Percentiles rank a stretch among this genome's conserved stretches.
phyloP scores from a whole-genome alignment of 73 alveolate genomes.

The Paramecium sexaurelia region DNA sequence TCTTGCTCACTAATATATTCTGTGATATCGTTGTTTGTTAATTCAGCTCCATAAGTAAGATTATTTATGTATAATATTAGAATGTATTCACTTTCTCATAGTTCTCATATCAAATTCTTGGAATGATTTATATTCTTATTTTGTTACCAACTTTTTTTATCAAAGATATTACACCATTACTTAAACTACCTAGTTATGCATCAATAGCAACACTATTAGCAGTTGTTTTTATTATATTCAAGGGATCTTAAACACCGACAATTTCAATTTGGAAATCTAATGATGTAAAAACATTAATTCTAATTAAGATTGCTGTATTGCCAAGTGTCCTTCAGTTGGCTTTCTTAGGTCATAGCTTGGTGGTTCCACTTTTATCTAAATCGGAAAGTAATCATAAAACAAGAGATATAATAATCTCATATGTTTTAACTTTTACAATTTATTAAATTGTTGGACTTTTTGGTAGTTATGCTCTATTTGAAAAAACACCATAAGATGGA shows the following conservation, averaged over 20 bases:
- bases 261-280: neutral
- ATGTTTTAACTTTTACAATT: neutral
- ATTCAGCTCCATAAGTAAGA: constrained; percentile 16
- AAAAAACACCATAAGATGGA: neutral
- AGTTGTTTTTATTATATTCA: neutral
- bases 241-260: neutral
- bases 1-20: constrained; percentile 20
- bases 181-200: neutral
- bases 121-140: constrained; percentile 1
- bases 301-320: neutral
- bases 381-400: neutral
- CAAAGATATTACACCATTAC: constrained; percentile 38
- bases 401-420: constrained; percentile 1
- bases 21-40: neutral
- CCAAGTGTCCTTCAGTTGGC: constrained; percentile 13
- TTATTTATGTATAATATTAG: neutral
- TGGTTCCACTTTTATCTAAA: constrained; percentile 18
- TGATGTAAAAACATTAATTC: neutral
- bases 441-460: constrained; percentile 19
- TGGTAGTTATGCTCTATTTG: neutral
- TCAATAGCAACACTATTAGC: neutral
- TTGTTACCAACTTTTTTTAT: constrained; percentile 17
- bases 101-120: neutral
- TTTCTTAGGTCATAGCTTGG: constrained; percentile 21
- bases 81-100: constrained; percentile 2